Percentiles rank a stretch among this genome's conserved stretches.
phyloP scores from a whole-genome alignment of 2,329 filamentous ascomycete species.

The Microsporum audouinii region DNA sequence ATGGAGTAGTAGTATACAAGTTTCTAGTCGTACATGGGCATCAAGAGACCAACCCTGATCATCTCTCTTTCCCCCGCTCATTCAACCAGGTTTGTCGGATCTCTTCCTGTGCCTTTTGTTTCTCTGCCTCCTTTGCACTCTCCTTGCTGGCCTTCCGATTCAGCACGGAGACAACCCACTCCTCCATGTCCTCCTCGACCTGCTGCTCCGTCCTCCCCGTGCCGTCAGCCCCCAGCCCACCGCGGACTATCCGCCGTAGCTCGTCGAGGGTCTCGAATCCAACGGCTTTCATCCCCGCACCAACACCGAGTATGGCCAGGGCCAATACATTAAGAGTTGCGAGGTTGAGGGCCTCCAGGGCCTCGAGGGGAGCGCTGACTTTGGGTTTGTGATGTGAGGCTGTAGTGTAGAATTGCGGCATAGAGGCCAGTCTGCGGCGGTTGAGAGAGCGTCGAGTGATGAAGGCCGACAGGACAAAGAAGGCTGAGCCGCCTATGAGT shows the following conservation, averaged over 20 bases:
- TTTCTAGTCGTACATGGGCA: not conserved
- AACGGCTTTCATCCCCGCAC: slow-evolving; percentile 63
- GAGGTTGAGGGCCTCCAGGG: slow-evolving; percentile 69
- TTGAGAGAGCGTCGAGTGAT: slow-evolving; percentile 60
- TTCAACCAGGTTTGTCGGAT: slow-evolving; percentile 10
- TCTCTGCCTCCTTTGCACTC: slow-evolving; percentile 18
- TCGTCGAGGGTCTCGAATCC: slow-evolving; percentile 63
- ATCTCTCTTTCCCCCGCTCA: slow-evolving; percentile 15
- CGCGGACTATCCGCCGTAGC: slow-evolving; percentile 49
- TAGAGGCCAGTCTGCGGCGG: slow-evolving; percentile 48
- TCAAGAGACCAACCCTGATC: not conserved
- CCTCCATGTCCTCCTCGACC: slow-evolving; percentile 43
- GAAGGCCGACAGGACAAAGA: slow-evolving; percentile 59
- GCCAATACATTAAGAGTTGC: slow-evolving; percentile 77
- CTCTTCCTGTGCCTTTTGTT: slow-evolving; percentile 21
- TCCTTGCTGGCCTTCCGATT: slow-evolving; percentile 39
- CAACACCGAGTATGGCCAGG: slow-evolving; percentile 61
- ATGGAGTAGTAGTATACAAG: not conserved
- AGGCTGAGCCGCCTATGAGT: slow-evolving; percentile 62
- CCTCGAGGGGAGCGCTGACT: slow-evolving; percentile 58
- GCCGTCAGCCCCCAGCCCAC: slow-evolving; percentile 47
- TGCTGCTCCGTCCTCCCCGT: slow-evolving; percentile 40
- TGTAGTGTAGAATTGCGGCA: slow-evolving; percentile 59
- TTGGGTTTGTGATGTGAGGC: slow-evolving; percentile 32
- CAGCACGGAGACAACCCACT: slow-evolving; percentile 41